Base-by-base conservation (phyloP, 164 flowering plant genomes). In the Echeveria elegans region DNA sequence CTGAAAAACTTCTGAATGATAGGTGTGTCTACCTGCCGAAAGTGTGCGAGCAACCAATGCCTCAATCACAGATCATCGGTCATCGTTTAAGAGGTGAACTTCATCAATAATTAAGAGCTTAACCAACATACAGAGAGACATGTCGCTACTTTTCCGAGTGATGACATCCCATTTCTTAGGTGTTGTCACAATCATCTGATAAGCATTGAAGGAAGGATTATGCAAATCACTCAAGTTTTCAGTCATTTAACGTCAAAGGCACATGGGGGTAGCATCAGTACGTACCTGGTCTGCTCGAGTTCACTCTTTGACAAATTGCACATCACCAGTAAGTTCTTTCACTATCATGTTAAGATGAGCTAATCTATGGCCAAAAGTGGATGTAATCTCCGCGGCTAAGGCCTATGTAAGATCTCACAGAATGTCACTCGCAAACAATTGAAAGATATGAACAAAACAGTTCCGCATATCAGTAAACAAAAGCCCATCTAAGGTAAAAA, bases 101-200 rank as follows among this genome's bases (percentile, higher is more conserved):
- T 95, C 99, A 81, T 95, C 99, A 78, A 95, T 92, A 65, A 95
- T 95, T 65, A 95, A 77, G 63, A 95, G 96, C 73, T 95, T 95
- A 70, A 95, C 97, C 38, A 95, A 78, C 97, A 87, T 81, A 41
- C 97, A 91, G 65, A 95, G 83, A 45, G 97, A 79, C 99, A 92
- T 95, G 75, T 95, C 99, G 78, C 97, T 92, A 78, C 99, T 95
- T 79, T 95, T 95, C 66, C 99, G 96, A 71, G 99, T 94, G 72
- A 95, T 95, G 31, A 95, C 99, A 74, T 95, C 99, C 99, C 99
- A 94, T 77, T 95, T 95, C 78, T 95, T 97, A 29, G 99, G 99
- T 52, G 99, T 95, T 68, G 99, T 95, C 65, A 95, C 99, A 74
- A 95, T 95, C 99, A 95, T 95, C 99, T 95, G 84, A 77, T 67